Base-by-base conservation (phyloP, 2,329 filamentous ascomycete genomes). In the Cercospora nicotianae region DNA sequence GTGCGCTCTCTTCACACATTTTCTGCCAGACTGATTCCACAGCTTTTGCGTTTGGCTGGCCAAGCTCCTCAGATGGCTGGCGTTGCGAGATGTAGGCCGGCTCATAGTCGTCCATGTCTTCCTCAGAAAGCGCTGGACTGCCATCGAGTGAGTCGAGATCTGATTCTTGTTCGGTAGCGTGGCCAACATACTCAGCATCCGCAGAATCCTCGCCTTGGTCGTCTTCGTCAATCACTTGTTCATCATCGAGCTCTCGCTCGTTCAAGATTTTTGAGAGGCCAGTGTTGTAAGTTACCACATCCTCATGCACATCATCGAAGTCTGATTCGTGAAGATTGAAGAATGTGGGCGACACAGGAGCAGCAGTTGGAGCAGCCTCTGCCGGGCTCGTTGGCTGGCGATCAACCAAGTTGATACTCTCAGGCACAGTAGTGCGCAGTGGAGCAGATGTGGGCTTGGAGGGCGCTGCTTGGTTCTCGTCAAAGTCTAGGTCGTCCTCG, bases 231-330 rank as follows among this genome's bases (percentile, higher is more conserved):
- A 62, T 53, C 28, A n/a, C 16, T 12, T 59, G 55, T 8, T 68
- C 67, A 28, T 68, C 39, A 20, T 62, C 63, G 30, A 64, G 45
- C n/a, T 55, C 61, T 39, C 65, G 67, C 13, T 73, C 71, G 18
- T 60, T 67, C 64, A 73, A 67, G 64, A 76, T 73, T 53, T 74
- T 69, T 8, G 60, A 59, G 13, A 70, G 64, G 6, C 66, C 70
- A 20, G 66, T 68, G 59, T 66, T 68, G 8, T 63, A 30, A 26
- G 36, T 33, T 12, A 45, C 23, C 20, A 36, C 26, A 51, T 45
- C 20, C 28, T 61, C 60, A 48, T 28, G 36, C n/a, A 45, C 28
- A 12, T 60, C 30, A 9, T 48, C 55, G 39, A 65, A 58, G 48
- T 63, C 61, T 8, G 62, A 64, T 13, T 64, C 53, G 12, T 45